Conservation (phyloP, 2,329 filamentous ascomycete genomes). For the Falciphora oryzae region DNA sequence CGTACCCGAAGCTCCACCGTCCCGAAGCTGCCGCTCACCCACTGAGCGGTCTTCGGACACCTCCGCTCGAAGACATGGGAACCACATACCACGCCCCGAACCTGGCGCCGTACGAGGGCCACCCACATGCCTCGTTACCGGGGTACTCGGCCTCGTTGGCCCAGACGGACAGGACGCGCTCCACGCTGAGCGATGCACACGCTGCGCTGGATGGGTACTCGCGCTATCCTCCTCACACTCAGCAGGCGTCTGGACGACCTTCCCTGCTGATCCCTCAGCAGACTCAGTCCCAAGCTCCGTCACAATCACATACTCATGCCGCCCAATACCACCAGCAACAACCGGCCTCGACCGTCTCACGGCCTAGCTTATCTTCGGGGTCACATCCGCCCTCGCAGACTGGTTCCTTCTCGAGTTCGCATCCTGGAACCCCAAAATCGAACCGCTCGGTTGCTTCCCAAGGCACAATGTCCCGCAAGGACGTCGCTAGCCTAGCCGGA, state of each 20-base stretch:
- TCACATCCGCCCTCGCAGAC: conserved; percentile 16
- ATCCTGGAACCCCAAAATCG: conserved; percentile 32
- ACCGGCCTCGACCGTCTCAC: neutral
- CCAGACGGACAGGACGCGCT: conserved; percentile 17
- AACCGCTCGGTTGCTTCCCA: conserved; percentile 22
- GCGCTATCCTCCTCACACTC: conserved; percentile 7
- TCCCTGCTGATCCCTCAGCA: neutral
- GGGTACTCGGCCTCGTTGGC: conserved; percentile 12
- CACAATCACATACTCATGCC: neutral
- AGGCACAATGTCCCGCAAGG: conserved; percentile 23
- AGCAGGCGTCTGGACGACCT: conserved; percentile 13
- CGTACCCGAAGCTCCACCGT: neutral
- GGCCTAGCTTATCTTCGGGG: conserved; percentile 14
- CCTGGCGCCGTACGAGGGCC: conserved; percentile 23
- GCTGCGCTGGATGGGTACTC: conserved; percentile 11
- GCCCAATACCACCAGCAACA: conserved; percentile 10
- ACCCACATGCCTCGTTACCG: conserved; percentile 11
- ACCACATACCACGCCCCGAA: conserved; percentile 26
- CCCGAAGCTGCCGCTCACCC: neutral
- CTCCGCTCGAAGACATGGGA: conserved; percentile 26
- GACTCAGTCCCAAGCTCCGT: conserved; percentile 8
- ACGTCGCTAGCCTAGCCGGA: conserved; percentile 32
- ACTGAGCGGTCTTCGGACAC: conserved; percentile 22
- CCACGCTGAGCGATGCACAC: conserved; percentile 16
- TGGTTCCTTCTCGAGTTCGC: conserved; percentile 28